Percentiles rank a stretch among this genome's conserved stretches.
Conservation (phyloP, 768 basidiomycete genomes). For the Mycena vulgaris region DNA sequence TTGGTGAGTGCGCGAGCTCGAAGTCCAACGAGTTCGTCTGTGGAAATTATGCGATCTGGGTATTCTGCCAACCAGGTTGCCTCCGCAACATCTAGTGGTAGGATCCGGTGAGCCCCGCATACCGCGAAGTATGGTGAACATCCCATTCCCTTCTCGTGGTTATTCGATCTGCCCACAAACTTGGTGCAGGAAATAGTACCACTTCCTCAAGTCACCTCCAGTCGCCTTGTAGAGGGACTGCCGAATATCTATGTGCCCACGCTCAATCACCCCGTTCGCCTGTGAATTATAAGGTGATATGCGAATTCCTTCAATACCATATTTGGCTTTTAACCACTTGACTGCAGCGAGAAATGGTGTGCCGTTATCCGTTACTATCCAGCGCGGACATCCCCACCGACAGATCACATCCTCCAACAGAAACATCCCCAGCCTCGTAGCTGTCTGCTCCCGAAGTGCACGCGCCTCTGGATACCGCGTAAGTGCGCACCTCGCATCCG, state of each 20-base stretch:
- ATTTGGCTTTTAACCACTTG: conserved; percentile 37
- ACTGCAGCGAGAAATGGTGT: conserved; percentile 47
- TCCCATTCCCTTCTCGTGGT: conserved; percentile 35
- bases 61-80: conserved; percentile 42
- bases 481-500: conserved; percentile 45
- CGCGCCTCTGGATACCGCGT: conserved; percentile 41
- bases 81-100: conserved; percentile 46
- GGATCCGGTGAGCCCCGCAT: conserved; percentile 38
- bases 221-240: too few relatives aligned
- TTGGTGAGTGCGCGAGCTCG: conserved; percentile 25
- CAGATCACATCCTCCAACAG: conserved; percentile 51
- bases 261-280: too few relatives aligned
- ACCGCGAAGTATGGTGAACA: conserved; percentile 42
- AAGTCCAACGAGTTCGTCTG: conserved; percentile 40
- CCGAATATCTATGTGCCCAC: too few relatives aligned
- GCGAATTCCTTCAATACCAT: conserved; percentile 54
- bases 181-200: conserved; percentile 36
- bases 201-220: conserved; percentile 40
- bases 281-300: conserved; percentile 54
- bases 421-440: conserved; percentile 41
- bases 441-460: conserved; percentile 40
- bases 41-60: conserved; percentile 1
- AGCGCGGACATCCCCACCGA: conserved; percentile 52
- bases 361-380: conserved; percentile 56
- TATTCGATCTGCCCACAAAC: conserved; percentile 44